Base-by-base conservation (phyloP, 768 basidiomycete genomes). In the Phlebiopsis flavidoalba region DNA sequence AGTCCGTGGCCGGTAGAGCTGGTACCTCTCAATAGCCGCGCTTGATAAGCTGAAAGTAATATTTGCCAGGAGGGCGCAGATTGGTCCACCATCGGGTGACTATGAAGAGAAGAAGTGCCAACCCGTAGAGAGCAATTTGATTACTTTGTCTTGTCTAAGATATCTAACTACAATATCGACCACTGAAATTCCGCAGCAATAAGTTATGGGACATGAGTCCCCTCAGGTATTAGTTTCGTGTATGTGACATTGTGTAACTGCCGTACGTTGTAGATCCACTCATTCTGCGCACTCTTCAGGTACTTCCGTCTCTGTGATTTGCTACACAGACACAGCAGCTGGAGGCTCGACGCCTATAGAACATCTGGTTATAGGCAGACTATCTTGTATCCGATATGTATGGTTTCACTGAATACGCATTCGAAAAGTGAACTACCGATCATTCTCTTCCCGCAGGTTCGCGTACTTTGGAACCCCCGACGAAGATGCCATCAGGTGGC, bases 1-100 rank as follows among this genome's bases (percentile, higher is more conserved):
- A 81, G 77, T 57, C 81, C 81, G n/a, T 82, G 80, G 70, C 80
- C 81, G 60, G 79, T 80, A 59, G 69, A 22, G n/a, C 12, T 21
- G 35, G 43, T 50, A 5, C 33, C 15, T 45, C 19, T 57, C 43
- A 3, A 15, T 12, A 15, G 57, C 17, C n/a, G 21, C n/a, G 6
- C 37, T 8, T 15, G 1, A n/a, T 12, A 22, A 12, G 40, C 15
- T 22, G 26, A 19, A 49, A n/a, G 48, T 4, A 3, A 5, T 19
- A 15, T 36, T 46, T 21, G 33, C 5, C 58, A 81, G n/a, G n/a
- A n/a, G 80, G 80, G 79, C 24, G 80, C 79, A 37, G 75, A 77
- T 60, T 82, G 81, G 80, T 73, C 75, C 8, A 78, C 80, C 17
- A 67, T 76, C 49, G 71, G n/a, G 69, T 17, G 70, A 61, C 15